These are phyloP conservation scores for Reutealis trisperma DNA, from an alignment of 345 rosid genomes.

Conservation along the genomic window DNA sequence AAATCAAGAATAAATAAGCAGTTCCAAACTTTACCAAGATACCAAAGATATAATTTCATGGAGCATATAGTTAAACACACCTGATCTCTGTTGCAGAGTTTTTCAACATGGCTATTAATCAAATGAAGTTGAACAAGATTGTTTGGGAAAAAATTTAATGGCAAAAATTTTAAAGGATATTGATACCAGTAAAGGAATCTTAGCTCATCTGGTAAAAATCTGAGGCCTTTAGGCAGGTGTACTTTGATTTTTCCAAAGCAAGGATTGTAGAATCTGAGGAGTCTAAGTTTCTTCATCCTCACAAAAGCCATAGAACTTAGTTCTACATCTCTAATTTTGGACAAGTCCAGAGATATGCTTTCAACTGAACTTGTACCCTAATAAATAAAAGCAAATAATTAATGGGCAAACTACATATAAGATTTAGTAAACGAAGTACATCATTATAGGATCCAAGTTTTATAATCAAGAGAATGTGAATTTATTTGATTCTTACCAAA, in stretches of 20 bases:
- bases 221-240: not conserved
- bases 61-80: not conserved
- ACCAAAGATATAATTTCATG: too few relatives aligned
- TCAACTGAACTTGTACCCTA: not conserved
- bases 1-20: not conserved
- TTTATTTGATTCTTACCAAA: too few relatives aligned
- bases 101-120: slow-evolving; percentile 1
- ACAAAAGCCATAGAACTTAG: not conserved
- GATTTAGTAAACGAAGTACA: too few relatives aligned
- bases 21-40: too few relatives aligned
- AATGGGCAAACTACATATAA: not conserved
- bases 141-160: not conserved
- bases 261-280: not conserved
- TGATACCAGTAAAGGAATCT: slow-evolving; percentile 7
- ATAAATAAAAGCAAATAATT: not conserved
- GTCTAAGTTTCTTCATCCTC: not conserved
- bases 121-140: slow-evolving; percentile 15
- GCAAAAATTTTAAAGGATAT: slow-evolving; percentile 8
- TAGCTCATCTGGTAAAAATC: slow-evolving; percentile 6
- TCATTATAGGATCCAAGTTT: too few relatives aligned
- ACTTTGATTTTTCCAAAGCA: not conserved
- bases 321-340: not conserved
- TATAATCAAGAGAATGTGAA: too few relatives aligned
- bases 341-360: not conserved
- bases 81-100: not conserved